Conservation (phyloP, 2,329 filamentous ascomycete species). For the Pseudogymnoascus sp. region DNA sequence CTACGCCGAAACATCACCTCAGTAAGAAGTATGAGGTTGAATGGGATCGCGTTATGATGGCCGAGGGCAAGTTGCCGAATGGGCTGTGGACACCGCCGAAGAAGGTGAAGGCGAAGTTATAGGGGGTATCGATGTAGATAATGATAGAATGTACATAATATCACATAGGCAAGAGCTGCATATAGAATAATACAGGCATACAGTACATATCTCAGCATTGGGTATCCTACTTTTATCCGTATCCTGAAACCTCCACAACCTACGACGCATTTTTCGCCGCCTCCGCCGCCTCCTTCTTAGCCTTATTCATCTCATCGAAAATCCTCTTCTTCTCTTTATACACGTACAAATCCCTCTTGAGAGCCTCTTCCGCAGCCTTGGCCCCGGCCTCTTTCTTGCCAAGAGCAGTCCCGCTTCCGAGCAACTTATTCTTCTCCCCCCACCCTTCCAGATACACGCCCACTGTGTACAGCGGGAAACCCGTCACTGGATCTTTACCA, state of each 20-base stretch:
- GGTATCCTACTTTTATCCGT: background rate
- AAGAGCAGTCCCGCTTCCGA: slow-evolving; percentile 57
- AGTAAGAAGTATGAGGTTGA: slow-evolving; percentile 27
- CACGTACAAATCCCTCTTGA: slow-evolving; percentile 52
- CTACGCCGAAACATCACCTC: slow-evolving; percentile 34
- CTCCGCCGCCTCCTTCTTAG: slow-evolving; percentile 19
- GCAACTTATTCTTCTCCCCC: slow-evolving; percentile 53
- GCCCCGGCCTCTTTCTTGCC: slow-evolving; percentile 63
- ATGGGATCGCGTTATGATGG: slow-evolving; percentile 39
- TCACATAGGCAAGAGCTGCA: background rate
- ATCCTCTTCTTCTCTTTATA: slow-evolving; percentile 40
- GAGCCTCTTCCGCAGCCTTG: slow-evolving; percentile 55
- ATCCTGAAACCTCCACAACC: background rate
- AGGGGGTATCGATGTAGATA: background rate
- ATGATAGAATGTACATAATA: background rate
- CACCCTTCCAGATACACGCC: slow-evolving; percentile 60
- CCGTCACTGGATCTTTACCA: slow-evolving; percentile 45
- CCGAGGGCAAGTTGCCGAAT: slow-evolving; percentile 13
- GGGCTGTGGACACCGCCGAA: background rate
- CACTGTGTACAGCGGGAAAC: slow-evolving; percentile 52
- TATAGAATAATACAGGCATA: background rate
- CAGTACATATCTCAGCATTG: slow-evolving; percentile 2
- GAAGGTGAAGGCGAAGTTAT: slow-evolving; percentile 5
- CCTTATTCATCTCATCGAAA: slow-evolving; percentile 32
- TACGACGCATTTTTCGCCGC: background rate